Evolutionary conservation across 1,284 basidiomycete species (phyloP).

Genomic region (Malassezia yamatoensis): DNA sequence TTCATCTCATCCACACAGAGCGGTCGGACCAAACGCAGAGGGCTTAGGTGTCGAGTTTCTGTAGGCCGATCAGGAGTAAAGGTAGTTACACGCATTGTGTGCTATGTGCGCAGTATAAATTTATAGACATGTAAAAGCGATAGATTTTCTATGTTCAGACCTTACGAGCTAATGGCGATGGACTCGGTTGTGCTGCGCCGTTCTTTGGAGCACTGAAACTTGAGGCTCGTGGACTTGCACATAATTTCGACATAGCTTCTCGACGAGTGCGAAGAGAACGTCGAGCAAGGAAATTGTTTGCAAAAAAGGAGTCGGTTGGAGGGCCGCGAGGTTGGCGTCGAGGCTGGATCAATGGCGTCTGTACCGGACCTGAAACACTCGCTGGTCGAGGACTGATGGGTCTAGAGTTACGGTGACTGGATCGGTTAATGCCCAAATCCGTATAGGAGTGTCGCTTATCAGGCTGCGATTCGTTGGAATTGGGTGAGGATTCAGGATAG

Average conservation of each 20-base stretch:
- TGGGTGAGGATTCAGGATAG: background rate
- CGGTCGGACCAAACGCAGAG: too few relatives aligned
- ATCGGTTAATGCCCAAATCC: background rate
- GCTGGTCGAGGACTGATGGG: background rate
- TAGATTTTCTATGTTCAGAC: background rate
- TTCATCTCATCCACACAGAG: too few relatives aligned
- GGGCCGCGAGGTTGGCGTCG: slow-evolving; percentile 17
- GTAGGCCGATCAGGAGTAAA: too few relatives aligned
- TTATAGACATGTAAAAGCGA: background rate
- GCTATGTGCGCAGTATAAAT: too few relatives aligned
- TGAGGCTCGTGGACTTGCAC: slow-evolving; percentile 12
- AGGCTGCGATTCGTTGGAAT: background rate
- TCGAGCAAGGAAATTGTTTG: slow-evolving; percentile 17
- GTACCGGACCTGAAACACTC: background rate
- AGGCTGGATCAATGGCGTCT: slow-evolving; percentile 8
- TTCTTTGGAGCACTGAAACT: slow-evolving; percentile 4
- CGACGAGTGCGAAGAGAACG: slow-evolving; percentile 16
- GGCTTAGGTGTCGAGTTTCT: too few relatives aligned
- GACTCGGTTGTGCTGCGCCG: background rate
- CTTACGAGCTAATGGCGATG: background rate
- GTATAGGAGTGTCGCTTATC: background rate
- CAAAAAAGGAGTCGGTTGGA: slow-evolving; percentile 16
- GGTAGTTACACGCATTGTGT: too few relatives aligned
- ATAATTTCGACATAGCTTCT: slow-evolving; percentile 17
- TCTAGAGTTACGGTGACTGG: background rate